phyloP scores from a whole-genome alignment of 495 filamentous ascomycete species.

The Ascodesmis nigricans region DNA sequence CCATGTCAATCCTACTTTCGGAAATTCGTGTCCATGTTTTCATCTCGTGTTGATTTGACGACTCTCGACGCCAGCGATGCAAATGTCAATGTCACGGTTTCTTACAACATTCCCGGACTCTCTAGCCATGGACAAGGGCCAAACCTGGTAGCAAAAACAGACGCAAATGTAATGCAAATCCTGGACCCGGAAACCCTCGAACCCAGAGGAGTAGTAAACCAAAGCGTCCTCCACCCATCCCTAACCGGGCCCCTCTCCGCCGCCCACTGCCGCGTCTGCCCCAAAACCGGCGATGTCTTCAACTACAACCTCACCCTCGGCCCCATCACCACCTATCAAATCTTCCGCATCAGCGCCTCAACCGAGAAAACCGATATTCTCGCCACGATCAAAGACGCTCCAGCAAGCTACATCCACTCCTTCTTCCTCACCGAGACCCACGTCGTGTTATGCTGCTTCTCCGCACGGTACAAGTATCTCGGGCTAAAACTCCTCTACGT shows the following conservation, averaged over 20 bases:
- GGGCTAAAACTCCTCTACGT: slow-evolving; percentile 34
- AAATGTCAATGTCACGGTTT: slow-evolving; percentile 42
- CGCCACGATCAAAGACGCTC: slow-evolving; percentile 34
- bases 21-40: slow-evolving; percentile 39
- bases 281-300: slow-evolving; percentile 49
- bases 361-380: slow-evolving; percentile 48
- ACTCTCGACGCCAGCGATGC: slow-evolving; percentile 16
- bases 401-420: slow-evolving; percentile 49
- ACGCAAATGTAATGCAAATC: slow-evolving; percentile 32
- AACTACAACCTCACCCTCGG: slow-evolving; percentile 48
- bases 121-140: too few species aligned
- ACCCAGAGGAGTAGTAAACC: slow-evolving; percentile 36
- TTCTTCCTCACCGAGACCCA: slow-evolving; percentile 42
- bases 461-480: slow-evolving; percentile 27
- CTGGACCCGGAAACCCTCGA: slow-evolving; percentile 49
- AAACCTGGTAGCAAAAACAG: slow-evolving; percentile 38
- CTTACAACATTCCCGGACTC: slow-evolving; percentile 34
- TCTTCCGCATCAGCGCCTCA: slow-evolving; percentile 37
- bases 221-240: slow-evolving; percentile 38
- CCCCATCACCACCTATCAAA: slow-evolving; percentile 32
- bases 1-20: slow-evolving; percentile 46
- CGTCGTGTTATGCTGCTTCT: slow-evolving; percentile 46
- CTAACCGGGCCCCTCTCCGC: slow-evolving; percentile 40
- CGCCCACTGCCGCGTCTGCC: slow-evolving; percentile 49
- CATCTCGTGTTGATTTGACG: slow-evolving; percentile 4